Evolutionary conservation across 352 stramenopile species (phyloP).

Genomic region (Phytopythium oedochilum): DNA sequence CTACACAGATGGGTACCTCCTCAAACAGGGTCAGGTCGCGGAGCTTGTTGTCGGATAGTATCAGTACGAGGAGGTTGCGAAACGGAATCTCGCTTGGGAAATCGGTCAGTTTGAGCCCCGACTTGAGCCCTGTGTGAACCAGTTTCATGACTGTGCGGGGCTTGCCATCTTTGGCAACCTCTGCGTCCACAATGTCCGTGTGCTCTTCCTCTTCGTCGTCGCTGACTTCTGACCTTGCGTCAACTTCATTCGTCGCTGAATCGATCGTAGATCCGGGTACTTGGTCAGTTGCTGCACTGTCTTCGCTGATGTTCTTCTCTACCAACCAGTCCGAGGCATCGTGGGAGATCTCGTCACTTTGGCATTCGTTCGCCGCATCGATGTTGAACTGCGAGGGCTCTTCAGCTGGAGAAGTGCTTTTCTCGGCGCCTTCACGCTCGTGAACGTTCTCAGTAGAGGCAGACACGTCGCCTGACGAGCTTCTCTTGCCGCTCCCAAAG

Average conservation of each 20-base stretch:
- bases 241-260: not conserved
- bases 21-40: constrained; percentile 45
- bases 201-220: constrained; percentile 30
- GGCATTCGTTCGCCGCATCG: not conserved
- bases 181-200: constrained; percentile 33
- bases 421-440: not conserved
- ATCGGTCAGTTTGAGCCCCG: constrained; percentile 33
- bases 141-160: constrained; percentile 46
- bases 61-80: constrained; percentile 50
- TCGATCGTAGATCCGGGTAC: not conserved
- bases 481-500: not conserved
- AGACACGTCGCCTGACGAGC: not conserved
- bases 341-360: not conserved
- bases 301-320: not conserved
- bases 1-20: constrained; percentile 27
- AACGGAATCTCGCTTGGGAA: constrained; percentile 50
- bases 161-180: constrained; percentile 56
- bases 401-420: not conserved
- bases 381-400: not conserved
- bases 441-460: not conserved
- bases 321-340: not conserved
- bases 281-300: not conserved
- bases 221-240: not conserved
- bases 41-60: constrained; percentile 59
- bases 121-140: constrained; percentile 42